Evolutionary conservation across 345 rosid genomes (phyloP).

Genomic region (Triadica sebifera): DNA sequence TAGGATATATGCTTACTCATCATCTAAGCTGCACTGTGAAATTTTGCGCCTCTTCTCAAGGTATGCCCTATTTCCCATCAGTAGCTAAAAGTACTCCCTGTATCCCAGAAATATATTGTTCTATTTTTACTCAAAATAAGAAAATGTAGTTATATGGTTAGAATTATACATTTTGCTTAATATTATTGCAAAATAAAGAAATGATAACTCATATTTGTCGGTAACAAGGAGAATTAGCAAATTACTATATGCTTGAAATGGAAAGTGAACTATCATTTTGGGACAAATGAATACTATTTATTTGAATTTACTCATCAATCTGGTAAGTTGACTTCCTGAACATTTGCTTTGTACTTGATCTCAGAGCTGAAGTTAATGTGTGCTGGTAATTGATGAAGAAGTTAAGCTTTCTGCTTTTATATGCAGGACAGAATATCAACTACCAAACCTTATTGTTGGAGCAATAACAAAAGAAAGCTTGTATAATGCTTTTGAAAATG

Average conservation of each 20-base stretch:
- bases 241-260: too few species aligned
- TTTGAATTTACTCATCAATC: not conserved
- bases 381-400: slow-evolving; percentile 1
- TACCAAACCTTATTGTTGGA: slow-evolving; percentile 86
- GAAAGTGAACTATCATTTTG: too few species aligned
- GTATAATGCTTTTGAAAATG: slow-evolving; percentile 87
- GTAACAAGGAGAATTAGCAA: too few species aligned
- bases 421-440: slow-evolving; percentile 89
- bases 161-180: too few species aligned
- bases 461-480: slow-evolving; percentile 92
- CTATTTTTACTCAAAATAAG: too few species aligned
- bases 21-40: slow-evolving; percentile 92
- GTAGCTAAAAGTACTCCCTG: not conserved
- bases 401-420: slow-evolving; percentile 9
- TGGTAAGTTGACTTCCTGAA: not conserved
- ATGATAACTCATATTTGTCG: too few species aligned
- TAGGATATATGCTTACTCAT: slow-evolving; percentile 85
- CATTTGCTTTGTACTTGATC: not conserved
- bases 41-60: slow-evolving; percentile 87
- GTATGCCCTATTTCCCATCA: slow-evolving; percentile 31
- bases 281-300: not conserved
- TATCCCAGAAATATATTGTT: too few species aligned
- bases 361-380: not conserved
- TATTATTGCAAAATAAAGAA: too few species aligned
- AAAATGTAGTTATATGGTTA: too few species aligned